Base-by-base conservation (phyloP, 1,284 basidiomycete species). In the Spongiforma sp. region DNA sequence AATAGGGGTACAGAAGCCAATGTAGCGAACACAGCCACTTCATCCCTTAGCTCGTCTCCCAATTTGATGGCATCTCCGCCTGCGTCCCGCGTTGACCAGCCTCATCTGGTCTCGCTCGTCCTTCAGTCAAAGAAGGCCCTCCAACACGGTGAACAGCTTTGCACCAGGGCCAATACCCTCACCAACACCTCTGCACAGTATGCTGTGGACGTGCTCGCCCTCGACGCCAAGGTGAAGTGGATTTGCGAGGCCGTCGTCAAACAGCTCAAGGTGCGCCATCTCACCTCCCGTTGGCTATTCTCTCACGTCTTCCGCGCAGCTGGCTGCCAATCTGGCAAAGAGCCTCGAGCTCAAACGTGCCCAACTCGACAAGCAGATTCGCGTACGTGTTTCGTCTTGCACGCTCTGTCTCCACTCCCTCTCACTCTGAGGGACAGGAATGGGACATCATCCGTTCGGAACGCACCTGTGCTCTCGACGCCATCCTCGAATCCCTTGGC, bases 171-270 rank as follows among this genome's bases (percentile, higher is more conserved):
- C 1, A 86, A 89, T 68, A 70, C 77, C 1, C 76, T 89, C 30
- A 85, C 89, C 24, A 84, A 85, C 67, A 77, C 82, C 52, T 91
- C 92, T 4, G 85, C 89, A 0, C 85, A 86, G 67, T 80, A 80
- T 48, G 84, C 86, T 0, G 80, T 92, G 19, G 90, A 93, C 70
- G 84, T 93, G 5, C 82, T 93, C 8, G 88, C 89, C 0, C 80
- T 93, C 26, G 90, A 93, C 71, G 90, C 92, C 28, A 91, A 89
- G 75, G 86, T 93, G 11, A 83, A 83, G 54, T 94, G 91, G 92
- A 82, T 91, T 61, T 85, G 82, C 37, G 85, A 89, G 46, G 89
- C 89, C 4, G 87, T 93, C 21, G 71, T 87, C 15, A 89, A 92
- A 65, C 92, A 94, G 71, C 81, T 93, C 60, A 87, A 88, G 82